phyloP scores from a whole-genome alignment of 2,329 filamentous ascomycete genomes.

The Talaromyces sp. region DNA sequence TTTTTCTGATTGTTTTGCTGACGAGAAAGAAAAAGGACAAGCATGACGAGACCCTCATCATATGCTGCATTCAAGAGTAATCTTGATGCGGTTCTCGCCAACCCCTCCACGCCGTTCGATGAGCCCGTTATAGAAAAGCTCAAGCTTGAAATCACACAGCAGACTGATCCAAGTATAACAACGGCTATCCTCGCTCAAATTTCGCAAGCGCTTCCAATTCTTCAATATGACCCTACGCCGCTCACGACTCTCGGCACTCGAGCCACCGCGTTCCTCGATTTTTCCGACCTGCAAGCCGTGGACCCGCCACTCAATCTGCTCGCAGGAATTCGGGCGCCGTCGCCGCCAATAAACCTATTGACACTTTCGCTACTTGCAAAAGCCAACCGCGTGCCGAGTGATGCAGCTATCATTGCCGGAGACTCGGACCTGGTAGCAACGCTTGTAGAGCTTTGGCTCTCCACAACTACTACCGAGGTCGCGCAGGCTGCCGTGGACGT shows the following conservation, averaged over 20 bases:
- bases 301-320: conserved; percentile 52
- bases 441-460: conserved; percentile 57
- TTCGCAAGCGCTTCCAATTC: conserved; percentile 48
- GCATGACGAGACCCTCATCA: conserved; percentile 33
- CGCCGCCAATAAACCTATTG: conserved; percentile 53
- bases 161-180: conserved; percentile 35
- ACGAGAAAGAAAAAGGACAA: not conserved
- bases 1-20: not conserved
- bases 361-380: conserved; percentile 56
- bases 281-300: conserved; percentile 48
- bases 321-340: conserved; percentile 51
- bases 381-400: conserved; percentile 48
- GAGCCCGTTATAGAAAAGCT: conserved; percentile 49
- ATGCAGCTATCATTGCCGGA: conserved; percentile 57
- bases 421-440: conserved; percentile 53
- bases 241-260: conserved; percentile 52
- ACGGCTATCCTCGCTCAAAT: conserved; percentile 45
- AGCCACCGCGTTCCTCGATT: conserved; percentile 48
- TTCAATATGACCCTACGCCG: conserved; percentile 58
- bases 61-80: conserved; percentile 40
- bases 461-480: conserved; percentile 53
- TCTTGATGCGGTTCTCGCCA: conserved; percentile 42
- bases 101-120: conserved; percentile 47
- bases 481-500: conserved; percentile 53
- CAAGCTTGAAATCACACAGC: conserved; percentile 42